A percentile compares a stretch with the other conserved stretches of the same genome.
Conservation (phyloP, 2,329 filamentous ascomycete genomes). For the Aspergillus sp. region DNA sequence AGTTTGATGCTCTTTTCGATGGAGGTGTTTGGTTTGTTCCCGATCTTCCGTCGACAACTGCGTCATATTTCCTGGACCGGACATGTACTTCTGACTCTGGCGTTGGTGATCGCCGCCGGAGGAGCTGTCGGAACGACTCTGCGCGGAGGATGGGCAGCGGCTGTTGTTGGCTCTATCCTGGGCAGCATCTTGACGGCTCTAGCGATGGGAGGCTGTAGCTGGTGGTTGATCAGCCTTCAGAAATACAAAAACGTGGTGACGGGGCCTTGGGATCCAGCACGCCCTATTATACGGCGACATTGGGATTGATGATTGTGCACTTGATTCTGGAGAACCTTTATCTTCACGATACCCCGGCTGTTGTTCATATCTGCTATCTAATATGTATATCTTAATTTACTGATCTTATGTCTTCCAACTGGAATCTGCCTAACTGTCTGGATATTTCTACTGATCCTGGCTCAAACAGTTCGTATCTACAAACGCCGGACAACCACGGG, state of each 20-base stretch:
- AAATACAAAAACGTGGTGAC: conserved; percentile 99
- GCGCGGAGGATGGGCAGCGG: conserved; percentile 49
- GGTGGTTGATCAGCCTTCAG: conserved; percentile 96
- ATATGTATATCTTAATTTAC: no score
- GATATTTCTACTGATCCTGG: no score
- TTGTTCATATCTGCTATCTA: no score
- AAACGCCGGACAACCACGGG: no score
- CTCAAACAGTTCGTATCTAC: no score
- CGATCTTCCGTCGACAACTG: conserved; percentile 90
- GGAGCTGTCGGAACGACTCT: conserved; percentile 66
- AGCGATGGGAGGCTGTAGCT: conserved; percentile 88
- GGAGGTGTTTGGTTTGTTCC: conserved; percentile 93
- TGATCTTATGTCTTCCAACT: no score
- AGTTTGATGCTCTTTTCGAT: conserved; percentile 93
- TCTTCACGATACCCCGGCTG: no score
- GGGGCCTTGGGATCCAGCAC: conserved; percentile 93
- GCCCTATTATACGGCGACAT: conserved; percentile 54
- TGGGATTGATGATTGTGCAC: conserved; percentile 27
- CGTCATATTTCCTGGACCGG: conserved; percentile 76
- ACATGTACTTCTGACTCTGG: conserved; percentile 70
- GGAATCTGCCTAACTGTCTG: no score
- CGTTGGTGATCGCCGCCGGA: conserved; percentile 74
- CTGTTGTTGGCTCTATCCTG: conserved; percentile 68
- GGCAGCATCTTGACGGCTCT: conserved; percentile 70
- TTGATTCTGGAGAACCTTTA: neutral